Conservation (phyloP, 1,284 basidiomycete species). For the Rhodotorula sp. region DNA sequence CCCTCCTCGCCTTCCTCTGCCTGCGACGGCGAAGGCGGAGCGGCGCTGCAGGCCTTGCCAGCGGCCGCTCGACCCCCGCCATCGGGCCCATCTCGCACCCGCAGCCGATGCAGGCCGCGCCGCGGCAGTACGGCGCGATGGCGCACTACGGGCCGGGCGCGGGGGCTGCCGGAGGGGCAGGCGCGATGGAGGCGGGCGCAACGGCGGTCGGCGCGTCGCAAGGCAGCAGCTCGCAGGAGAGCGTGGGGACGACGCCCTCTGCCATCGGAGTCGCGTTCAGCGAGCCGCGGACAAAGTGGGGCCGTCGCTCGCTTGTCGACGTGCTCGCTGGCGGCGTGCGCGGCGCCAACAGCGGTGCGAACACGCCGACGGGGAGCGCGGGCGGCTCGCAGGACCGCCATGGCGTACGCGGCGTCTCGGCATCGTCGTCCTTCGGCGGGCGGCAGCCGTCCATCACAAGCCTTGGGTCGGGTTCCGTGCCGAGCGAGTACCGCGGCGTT, state of each 20-base stretch:
- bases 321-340: constrained; percentile 29
- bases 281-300: constrained; percentile 38
- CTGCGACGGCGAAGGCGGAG: constrained; percentile 9
- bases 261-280: constrained; percentile 38
- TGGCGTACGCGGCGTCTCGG: neutral
- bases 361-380: neutral
- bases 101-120: constrained; percentile 14
- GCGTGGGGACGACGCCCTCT: constrained; percentile 30
- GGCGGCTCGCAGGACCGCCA: neutral
- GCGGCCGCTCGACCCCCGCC: neutral
- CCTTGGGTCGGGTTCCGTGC: neutral
- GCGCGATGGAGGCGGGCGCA: neutral
- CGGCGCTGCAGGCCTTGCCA: neutral
- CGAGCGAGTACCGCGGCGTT: constrained; percentile 22
- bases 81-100: constrained; percentile 26
- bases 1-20: constrained; percentile 9
- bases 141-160: neutral
- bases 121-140: constrained; percentile 9
- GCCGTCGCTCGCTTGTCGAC: constrained; percentile 31
- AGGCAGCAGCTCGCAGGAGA: constrained; percentile 18
- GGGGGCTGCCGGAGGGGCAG: neutral
- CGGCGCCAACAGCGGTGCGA: constrained; percentile 7
- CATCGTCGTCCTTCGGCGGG: constrained; percentile 19
- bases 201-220: neutral
- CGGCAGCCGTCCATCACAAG: constrained; percentile 29